Evolutionary conservation across 169 alveolate genomes (phyloP).

Genomic region (Blepharisma undulans): DNA sequence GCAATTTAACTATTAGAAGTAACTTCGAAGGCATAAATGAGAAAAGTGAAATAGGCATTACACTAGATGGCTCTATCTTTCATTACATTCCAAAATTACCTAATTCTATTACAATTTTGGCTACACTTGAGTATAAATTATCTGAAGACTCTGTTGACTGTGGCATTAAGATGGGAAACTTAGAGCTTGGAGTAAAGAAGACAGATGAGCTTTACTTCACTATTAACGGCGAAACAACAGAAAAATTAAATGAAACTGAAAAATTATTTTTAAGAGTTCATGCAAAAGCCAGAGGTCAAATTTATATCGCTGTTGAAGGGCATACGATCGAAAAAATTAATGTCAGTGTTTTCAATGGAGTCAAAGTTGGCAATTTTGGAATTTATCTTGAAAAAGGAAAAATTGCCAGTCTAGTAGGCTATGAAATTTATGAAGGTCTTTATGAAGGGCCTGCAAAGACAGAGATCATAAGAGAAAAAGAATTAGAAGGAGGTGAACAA

Average conservation of each 20-base stretch:
- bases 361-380: background rate
- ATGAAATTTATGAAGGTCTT: background rate
- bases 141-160: background rate
- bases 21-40: too few relatives aligned
- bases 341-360: background rate
- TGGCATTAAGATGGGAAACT: background rate
- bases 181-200: background rate
- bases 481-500: slow-evolving; percentile 3
- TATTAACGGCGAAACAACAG: background rate
- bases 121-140: background rate
- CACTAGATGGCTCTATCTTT: background rate
- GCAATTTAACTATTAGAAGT: too few relatives aligned
- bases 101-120: background rate
- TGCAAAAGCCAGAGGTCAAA: background rate
- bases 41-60: too few relatives aligned
- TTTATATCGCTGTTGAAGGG: background rate
- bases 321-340: background rate
- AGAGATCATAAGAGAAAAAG: background rate
- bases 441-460: background rate
- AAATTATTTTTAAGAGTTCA: background rate
- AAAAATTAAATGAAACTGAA: background rate
- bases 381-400: background rate
- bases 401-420: background rate
- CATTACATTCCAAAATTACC: background rate
- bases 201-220: background rate